Conservation (phyloP, 169 alveolate species). For the Cryptosporidium viatorum region DNA sequence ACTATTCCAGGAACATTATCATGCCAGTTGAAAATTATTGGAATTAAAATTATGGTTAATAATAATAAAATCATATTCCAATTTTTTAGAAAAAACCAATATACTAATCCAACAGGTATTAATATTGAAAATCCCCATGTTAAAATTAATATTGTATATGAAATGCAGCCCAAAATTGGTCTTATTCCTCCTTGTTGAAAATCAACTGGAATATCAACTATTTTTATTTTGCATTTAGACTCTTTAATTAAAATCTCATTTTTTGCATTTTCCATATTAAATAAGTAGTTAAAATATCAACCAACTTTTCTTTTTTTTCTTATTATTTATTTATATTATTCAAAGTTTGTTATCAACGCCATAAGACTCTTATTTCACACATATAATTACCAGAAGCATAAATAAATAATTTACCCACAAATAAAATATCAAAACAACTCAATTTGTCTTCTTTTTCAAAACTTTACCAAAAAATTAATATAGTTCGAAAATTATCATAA, state of each 20-base stretch:
- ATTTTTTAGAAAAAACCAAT: constrained; percentile 21
- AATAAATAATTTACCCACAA: neutral
- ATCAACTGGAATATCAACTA: constrained; percentile 16
- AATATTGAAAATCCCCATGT: constrained; percentile 44
- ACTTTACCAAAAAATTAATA: no score
- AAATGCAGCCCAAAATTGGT: constrained; percentile 32
- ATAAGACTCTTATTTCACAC: neutral
- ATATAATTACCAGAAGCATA: neutral
- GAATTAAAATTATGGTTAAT: constrained; percentile 4
- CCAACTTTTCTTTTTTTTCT: no score
- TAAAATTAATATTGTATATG: constrained; percentile 35
- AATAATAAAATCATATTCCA: neutral
- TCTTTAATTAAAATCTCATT: neutral
- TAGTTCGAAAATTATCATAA: no score
- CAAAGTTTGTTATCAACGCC: neutral
- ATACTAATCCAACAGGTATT: constrained; percentile 20
- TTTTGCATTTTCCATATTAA: neutral
- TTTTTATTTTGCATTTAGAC: no score
- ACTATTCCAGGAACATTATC: constrained; percentile 26
- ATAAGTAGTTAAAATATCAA: no score
- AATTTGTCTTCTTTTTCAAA: neutral
- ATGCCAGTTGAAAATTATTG: constrained; percentile 8
- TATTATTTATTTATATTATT: neutral
- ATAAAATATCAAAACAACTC: neutral
- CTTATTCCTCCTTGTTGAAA: neutral